Evolutionary conservation across 768 basidiomycete genomes (phyloP), one percentile per base, ranked within the genome.

Genomic region (Tricholoma flavovirens): DNA sequence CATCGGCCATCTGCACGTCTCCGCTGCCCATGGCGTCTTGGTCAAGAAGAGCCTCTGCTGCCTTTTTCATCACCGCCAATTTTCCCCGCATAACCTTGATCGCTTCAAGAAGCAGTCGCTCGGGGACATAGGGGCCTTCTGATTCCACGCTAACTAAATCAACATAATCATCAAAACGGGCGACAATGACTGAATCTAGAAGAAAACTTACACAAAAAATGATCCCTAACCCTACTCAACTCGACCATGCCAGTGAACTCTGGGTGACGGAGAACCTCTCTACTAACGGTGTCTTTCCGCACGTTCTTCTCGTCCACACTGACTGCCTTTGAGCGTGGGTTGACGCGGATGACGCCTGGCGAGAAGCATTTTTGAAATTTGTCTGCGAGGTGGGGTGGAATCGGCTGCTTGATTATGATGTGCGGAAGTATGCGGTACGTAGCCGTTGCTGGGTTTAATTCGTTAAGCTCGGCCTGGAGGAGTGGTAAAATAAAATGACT

Each of bases 341-440:
- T 74, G 32, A 91, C 70, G 42, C 78, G 76, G 57, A 93, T 85
- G 49, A 93, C 90, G 2, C 89, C 90, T 0, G 86, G 81, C 1
- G 93, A 84, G 69, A 99, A 99, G 69, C 94, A 96, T 51, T 81
- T 77, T 65, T 84, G 80, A 69, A 99, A 98, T 60, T 91, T 92
- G 33, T 86, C 77, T 4, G 86, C 85, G 30, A 84, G 82, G n/a
- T 84, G 75, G 6, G 83, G 79, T 0, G 93, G 89, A 29, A 98
- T 87, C 0, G 88, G 88, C 59, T 85, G 83, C 56, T 74, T 75
- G 40, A 87, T 84, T 64, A 82, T 81, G 68, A 99, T 88, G 60
- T 88, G 78, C 0, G 97, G 97, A 29, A 97, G 81, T 5, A 97
- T 79, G 50, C 97, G 89, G 67, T 98, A 99, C 0, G 94, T 91